phyloP scores from a whole-genome alignment of 2,329 filamentous ascomycete species.

The Aspergillus latus region DNA sequence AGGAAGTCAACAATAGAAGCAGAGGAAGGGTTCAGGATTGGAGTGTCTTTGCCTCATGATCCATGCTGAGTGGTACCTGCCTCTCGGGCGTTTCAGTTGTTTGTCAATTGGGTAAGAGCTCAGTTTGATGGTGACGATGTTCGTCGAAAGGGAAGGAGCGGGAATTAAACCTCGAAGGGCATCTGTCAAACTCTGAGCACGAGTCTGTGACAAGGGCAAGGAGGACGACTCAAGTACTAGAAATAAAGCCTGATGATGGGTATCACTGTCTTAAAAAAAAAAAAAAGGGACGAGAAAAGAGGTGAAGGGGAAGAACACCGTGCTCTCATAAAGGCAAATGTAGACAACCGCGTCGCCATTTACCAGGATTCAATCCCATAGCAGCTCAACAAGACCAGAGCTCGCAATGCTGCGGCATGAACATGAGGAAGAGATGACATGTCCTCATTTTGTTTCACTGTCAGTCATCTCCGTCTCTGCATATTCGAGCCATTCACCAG shows the following conservation, averaged over 20 bases:
- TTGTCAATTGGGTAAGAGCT: background rate
- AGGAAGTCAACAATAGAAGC: background rate
- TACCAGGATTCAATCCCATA: background rate
- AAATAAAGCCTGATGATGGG: constrained; percentile 17
- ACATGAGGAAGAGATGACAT: constrained; percentile 1
- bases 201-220: background rate
- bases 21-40: background rate
- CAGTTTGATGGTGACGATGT: background rate
- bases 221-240: background rate
- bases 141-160: background rate
- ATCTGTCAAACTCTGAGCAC: background rate
- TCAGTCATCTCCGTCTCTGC: constrained; percentile 43
- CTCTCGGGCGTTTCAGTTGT: background rate
- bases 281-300: constrained; percentile 7
- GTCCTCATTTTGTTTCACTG: constrained; percentile 21
- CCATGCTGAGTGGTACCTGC: background rate
- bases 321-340: background rate
- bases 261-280: constrained; percentile 23
- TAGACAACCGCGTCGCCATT: background rate
- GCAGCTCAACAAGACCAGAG: background rate
- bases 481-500: constrained; percentile 47
- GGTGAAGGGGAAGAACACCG: background rate
- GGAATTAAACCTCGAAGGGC: background rate
- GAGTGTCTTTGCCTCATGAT: background rate
- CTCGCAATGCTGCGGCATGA: background rate